Conservation (phyloP, 306 rosid species). For the Arachis hypogaea region DNA sequence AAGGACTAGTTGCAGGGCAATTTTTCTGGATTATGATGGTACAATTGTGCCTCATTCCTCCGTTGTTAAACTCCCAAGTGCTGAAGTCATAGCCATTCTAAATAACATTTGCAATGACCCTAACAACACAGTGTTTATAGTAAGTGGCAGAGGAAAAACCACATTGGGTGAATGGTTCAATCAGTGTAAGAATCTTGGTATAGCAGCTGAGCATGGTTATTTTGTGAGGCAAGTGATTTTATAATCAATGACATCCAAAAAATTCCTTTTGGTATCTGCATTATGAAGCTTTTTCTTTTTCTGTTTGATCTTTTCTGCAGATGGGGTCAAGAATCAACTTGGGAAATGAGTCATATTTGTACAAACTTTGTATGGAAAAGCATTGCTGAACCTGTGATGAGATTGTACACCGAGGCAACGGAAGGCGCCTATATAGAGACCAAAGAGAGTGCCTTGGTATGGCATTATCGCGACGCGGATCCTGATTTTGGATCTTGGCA, state of each 20-base stretch:
- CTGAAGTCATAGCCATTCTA: slow-evolving; percentile 64
- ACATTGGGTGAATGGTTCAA: slow-evolving; percentile 60
- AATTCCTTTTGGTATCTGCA: background rate
- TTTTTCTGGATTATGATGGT: slow-evolving; percentile 78
- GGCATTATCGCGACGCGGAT: slow-evolving; percentile 70
- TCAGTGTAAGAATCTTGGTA: slow-evolving; percentile 67
- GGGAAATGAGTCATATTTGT: slow-evolving; percentile 54
- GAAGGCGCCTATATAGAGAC: slow-evolving; percentile 71
- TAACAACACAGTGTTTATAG: slow-evolving; percentile 69
- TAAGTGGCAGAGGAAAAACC: slow-evolving; percentile 65
- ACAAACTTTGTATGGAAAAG: slow-evolving; percentile 58
- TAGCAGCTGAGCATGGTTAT: slow-evolving; percentile 87
- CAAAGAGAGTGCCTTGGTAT: slow-evolving; percentile 77
- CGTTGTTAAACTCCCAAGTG: slow-evolving; percentile 49
- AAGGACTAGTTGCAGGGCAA: slow-evolving; percentile 58
- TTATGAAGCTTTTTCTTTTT: too few species aligned
- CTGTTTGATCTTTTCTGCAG: slow-evolving; percentile 26
- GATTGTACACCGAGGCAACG: slow-evolving; percentile 61
- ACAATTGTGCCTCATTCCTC: slow-evolving; percentile 58
- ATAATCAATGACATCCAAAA: background rate
- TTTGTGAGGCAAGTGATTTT: slow-evolving; percentile 56
- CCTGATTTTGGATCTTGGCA: slow-evolving; percentile 65
- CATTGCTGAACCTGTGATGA: slow-evolving; percentile 72
- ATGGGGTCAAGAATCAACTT: slow-evolving; percentile 56
- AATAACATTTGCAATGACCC: slow-evolving; percentile 64